Conservation (phyloP, 139 green algal genomes). For the Asterochloris sp. region DNA sequence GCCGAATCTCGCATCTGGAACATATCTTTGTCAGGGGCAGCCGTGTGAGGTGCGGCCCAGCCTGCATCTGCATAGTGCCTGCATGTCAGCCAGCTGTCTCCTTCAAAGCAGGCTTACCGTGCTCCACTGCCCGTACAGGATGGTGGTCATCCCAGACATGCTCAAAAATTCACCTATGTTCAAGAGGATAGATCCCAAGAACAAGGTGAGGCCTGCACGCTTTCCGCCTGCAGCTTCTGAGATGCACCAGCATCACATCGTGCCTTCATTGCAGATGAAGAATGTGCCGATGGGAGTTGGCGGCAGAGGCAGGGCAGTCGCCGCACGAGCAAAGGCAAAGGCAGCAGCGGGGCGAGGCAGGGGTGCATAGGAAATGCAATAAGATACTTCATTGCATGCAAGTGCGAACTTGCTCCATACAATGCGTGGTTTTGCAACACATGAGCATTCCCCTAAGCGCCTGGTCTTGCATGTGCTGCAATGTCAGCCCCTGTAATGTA, state of each 20-base stretch:
- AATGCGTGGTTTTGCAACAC: background rate
- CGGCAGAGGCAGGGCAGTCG: conserved; percentile 63
- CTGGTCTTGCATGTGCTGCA: background rate
- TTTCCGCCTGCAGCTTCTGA: background rate
- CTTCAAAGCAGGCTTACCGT: background rate
- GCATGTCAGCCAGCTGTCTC: background rate
- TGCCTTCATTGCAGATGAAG: conserved; percentile 28
- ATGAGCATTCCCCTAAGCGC: no score
- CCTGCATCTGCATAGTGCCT: background rate
- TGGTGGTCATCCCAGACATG: conserved; percentile 98
- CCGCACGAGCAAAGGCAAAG: conserved; percentile 67
- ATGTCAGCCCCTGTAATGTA: conserved; percentile 17
- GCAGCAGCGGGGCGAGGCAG: conserved; percentile 23
- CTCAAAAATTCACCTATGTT: conserved; percentile 99
- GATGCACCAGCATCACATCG: background rate
- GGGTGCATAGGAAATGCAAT: background rate
- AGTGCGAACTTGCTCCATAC: background rate
- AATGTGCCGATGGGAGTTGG: conserved; percentile 67
- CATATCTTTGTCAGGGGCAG: conserved; percentile 88
- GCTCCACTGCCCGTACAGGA: conserved; percentile 34
- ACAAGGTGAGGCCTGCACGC: conserved; percentile 41
- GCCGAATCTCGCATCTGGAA: conserved; percentile 72
- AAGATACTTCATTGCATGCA: background rate
- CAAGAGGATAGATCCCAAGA: conserved; percentile 96
- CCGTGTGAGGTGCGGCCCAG: conserved; percentile 49